Conservation (phyloP, 2,329 filamentous ascomycete genomes). For the Gnomoniopsis smithogilvyi region DNA sequence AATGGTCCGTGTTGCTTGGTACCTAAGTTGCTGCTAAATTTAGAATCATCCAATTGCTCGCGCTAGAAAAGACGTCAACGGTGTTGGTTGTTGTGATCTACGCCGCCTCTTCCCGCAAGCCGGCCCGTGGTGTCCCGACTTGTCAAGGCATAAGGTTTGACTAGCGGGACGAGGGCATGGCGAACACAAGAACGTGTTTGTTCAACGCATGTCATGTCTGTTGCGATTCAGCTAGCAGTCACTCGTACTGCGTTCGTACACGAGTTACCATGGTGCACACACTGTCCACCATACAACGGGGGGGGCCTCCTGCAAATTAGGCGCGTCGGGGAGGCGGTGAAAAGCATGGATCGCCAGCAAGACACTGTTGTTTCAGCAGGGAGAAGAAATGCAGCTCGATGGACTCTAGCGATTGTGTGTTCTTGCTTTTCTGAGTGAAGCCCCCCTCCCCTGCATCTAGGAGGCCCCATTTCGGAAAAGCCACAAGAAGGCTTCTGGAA, state of each 20-base stretch:
- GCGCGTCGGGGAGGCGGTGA: not conserved
- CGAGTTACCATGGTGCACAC: no score
- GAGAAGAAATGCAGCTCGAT: not conserved
- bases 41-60: not conserved
- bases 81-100: not conserved
- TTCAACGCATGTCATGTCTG: no score
- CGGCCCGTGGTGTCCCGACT: not conserved
- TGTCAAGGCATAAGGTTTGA: not conserved
- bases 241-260: no score
- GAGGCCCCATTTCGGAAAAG: no score
- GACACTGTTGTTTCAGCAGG: not conserved
- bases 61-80: not conserved
- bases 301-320: not conserved
- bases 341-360: not conserved
- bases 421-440: not conserved
- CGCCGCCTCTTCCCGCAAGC: not conserved
- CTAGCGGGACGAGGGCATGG: no score
- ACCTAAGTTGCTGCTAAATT: not conserved
- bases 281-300: no score
- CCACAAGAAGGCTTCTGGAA: constrained; percentile 8
- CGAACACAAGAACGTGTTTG: no score
- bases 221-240: not conserved
- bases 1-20: not conserved
- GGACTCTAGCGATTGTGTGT: not conserved
- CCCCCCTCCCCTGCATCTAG: not conserved